Base-by-base conservation (phyloP, 345 rosid genomes). In the Hibiscus tridactylites region DNA sequence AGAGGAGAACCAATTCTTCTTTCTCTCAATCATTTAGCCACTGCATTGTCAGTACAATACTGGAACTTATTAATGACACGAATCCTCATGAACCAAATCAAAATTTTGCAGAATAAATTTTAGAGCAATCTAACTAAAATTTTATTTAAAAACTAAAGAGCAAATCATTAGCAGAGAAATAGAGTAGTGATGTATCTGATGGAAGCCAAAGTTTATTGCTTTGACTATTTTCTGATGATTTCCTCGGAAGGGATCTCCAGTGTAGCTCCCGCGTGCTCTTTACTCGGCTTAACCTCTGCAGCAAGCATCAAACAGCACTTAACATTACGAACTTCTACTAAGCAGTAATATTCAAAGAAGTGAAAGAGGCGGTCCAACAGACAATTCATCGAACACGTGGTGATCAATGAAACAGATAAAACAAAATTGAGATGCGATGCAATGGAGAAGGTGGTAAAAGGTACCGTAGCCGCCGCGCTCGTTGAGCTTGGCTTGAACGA, bases 401-500 rank as follows among this genome's bases (percentile, higher is more conserved):
- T 37, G 78, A 1, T 78, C 86, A 49, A 0, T 16, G 24, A 15
- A 26, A 21, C 24, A 21, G 24, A 21, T 21, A 21, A 21, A 21
- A 21, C 24, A 21, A 21, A 15, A 49, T 49, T 16, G 12, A 44
- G 10, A 35, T 35, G 47, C n/a, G 46, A 67, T 3, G 58, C 29
- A n/a, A 21, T 4, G 12, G 5, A 31, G 15, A 63, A 61, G 8
- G 17, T 47, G 46, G 9, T 1, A 61, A 26, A 6, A 3, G 31
- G 16, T 83, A 95, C 98, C 98, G 70, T 86, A 90, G 71, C 90
- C 92, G 73, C 97, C 98, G 6, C 89, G 92, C 2, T 91, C 88
- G 68, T 88, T 92, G 78, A 90, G 92, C 74, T 89, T 90, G 33
- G 99, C 99, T 78, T 92, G 98, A 17, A 92, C 91, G 75, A 95